Conservation (phyloP, 768 basidiomycete species). For the Leccinum obscurum region DNA sequence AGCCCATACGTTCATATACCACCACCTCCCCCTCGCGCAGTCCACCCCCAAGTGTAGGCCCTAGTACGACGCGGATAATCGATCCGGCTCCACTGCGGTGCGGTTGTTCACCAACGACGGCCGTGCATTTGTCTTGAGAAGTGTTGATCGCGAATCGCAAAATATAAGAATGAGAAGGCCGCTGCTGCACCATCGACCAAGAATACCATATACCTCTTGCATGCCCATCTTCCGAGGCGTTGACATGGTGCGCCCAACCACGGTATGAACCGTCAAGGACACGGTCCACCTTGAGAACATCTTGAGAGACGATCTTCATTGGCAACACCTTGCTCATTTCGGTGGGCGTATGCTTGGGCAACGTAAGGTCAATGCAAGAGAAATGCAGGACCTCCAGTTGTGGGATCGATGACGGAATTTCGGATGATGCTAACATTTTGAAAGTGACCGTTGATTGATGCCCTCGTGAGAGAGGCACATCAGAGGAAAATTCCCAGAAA, state of each 20-base stretch:
- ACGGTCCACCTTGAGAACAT: neutral
- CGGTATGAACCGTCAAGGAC: neutral
- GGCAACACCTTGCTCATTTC: neutral
- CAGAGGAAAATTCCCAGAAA: neutral
- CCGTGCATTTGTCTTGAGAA: neutral
- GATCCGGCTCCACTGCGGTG: neutral
- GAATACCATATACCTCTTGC: neutral
- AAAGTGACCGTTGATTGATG: neutral
- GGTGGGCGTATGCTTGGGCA: neutral
- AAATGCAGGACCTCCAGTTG: neutral
- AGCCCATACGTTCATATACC: neutral
- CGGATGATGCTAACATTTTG: neutral
- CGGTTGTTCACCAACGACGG: neutral
- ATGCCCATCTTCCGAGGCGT: constrained; percentile 1
- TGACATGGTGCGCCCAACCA: neutral
- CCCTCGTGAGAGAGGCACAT: neutral
- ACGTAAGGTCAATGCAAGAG: neutral
- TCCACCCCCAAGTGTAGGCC: neutral
- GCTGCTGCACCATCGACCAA: too few species aligned
- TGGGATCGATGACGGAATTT: neutral
- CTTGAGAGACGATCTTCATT: neutral
- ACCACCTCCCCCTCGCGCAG: neutral
- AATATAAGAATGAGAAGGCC: too few species aligned
- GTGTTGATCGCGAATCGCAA: constrained; percentile 1
- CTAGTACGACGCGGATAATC: neutral